phyloP scores from a whole-genome alignment of 1,139 yeast genomes.

The Wickerhamomyces sp. region DNA sequence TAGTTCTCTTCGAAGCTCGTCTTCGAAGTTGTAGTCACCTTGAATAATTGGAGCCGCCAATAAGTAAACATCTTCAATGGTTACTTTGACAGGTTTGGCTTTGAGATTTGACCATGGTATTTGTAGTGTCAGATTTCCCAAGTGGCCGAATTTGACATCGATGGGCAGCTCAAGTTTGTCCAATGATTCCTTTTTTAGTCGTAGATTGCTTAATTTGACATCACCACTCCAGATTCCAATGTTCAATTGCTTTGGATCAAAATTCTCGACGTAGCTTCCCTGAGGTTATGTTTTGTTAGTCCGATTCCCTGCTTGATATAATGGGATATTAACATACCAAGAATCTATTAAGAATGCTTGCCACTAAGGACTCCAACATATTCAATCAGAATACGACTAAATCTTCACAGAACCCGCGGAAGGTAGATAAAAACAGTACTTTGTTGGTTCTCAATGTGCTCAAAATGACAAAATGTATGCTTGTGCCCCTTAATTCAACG shows the following conservation, averaged over 20 bases:
- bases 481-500: too few relatives aligned
- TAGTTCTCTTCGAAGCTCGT: conserved; percentile 60
- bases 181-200: conserved; percentile 67
- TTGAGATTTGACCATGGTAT: conserved; percentile 97
- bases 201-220: conserved; percentile 74
- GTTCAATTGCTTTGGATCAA: conserved; percentile 89
- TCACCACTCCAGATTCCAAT: conserved; percentile 99
- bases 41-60: conserved; percentile 71
- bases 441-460: too few relatives aligned
- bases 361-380: conserved; percentile 51
- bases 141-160: conserved; percentile 85
- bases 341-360: conserved; percentile 41
- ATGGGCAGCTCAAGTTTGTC: conserved; percentile 83
- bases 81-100: conserved; percentile 85
- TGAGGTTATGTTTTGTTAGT: neutral
- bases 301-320: too few relatives aligned
- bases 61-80: conserved; percentile 83
- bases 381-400: neutral
- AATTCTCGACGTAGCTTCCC: conserved; percentile 83
- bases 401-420: too few relatives aligned
- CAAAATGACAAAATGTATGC: too few relatives aligned
- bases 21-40: conserved; percentile 54
- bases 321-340: conserved; percentile 30
- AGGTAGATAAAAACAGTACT: too few relatives aligned
- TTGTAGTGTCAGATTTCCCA: conserved; percentile 84